Evolutionary conservation across 768 basidiomycete genomes (phyloP).

Genomic region (Boletus edulis): DNA sequence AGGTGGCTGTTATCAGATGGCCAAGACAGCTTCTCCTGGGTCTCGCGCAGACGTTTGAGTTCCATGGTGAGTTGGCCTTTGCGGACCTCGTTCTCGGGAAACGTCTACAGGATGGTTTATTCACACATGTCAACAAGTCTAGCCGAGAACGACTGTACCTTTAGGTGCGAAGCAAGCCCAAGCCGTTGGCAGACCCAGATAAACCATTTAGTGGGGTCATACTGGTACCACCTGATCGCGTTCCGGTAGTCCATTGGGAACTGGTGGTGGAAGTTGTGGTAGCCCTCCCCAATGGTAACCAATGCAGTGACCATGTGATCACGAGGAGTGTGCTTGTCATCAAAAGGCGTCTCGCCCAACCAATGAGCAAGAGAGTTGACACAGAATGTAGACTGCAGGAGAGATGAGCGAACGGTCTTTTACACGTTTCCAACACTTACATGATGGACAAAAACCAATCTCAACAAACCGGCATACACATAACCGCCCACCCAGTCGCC

Average conservation of each 20-base stretch:
- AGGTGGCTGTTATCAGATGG: slow-evolving; percentile 73
- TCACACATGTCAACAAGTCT: background rate
- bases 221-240: slow-evolving; percentile 89
- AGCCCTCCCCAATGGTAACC: slow-evolving; percentile 91
- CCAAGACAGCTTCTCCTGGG: slow-evolving; percentile 77
- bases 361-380: slow-evolving; percentile 97
- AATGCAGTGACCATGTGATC: slow-evolving; percentile 90
- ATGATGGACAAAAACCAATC: slow-evolving; percentile 86
- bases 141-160: slow-evolving; percentile 29
- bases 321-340: slow-evolving; percentile 91
- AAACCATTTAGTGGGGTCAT: slow-evolving; percentile 94
- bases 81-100: slow-evolving; percentile 69
- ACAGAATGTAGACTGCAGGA: slow-evolving; percentile 84
- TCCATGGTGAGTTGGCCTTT: slow-evolving; percentile 96
- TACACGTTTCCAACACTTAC: slow-evolving; percentile 39
- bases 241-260: slow-evolving; percentile 98
- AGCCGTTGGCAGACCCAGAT: slow-evolving; percentile 49
- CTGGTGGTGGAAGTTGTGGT: slow-evolving; percentile 97
- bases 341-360: slow-evolving; percentile 90
- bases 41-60: slow-evolving; percentile 78
- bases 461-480: slow-evolving; percentile 76
- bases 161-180: slow-evolving; percentile 57
- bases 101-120: slow-evolving; percentile 29
- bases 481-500: slow-evolving; percentile 85
- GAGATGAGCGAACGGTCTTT: background rate